phyloP scores from a whole-genome alignment of 441 rosid genomes.

The Erysimum cheiri region DNA sequence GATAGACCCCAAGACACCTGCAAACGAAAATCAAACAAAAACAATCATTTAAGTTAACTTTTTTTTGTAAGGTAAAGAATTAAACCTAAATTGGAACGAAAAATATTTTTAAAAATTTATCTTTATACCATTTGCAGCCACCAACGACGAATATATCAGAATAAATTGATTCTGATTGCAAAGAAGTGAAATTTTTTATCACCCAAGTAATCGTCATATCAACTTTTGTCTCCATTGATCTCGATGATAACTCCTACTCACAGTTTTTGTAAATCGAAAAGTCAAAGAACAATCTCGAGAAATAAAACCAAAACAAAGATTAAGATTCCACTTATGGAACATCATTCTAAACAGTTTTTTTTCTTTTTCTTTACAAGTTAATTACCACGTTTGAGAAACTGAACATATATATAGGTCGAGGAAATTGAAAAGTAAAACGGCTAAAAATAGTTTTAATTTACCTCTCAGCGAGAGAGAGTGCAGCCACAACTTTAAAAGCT shows the following conservation, averaged over 20 bases:
- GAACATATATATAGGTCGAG: not conserved
- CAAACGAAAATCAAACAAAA: not conserved
- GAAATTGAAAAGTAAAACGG: not conserved
- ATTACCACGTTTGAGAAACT: not conserved
- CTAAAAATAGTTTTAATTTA: too few species aligned
- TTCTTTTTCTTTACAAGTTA: not conserved
- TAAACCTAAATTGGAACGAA: too few species aligned
- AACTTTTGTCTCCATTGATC: not conserved
- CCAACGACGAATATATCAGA: slow-evolving; percentile 54
- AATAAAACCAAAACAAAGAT: not conserved
- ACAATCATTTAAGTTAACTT: too few species aligned
- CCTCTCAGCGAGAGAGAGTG: not conserved
- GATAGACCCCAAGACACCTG: not conserved
- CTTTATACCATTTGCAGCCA: slow-evolving; percentile 58
- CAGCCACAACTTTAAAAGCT: not conserved
- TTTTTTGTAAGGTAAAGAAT: too few species aligned
- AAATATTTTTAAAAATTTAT: too few species aligned
- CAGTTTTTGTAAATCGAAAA: not conserved
- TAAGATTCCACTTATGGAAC: not conserved
- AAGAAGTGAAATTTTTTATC: slow-evolving; percentile 52
- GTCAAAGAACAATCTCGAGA: not conserved
- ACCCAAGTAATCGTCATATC: slow-evolving; percentile 54
- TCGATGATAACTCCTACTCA: not conserved
- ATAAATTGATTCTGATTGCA: slow-evolving; percentile 50
- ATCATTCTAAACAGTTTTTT: not conserved